These are phyloP conservation scores for Draba incana DNA, from an alignment of 345 rosid species.

Conservation along the genomic window DNA sequence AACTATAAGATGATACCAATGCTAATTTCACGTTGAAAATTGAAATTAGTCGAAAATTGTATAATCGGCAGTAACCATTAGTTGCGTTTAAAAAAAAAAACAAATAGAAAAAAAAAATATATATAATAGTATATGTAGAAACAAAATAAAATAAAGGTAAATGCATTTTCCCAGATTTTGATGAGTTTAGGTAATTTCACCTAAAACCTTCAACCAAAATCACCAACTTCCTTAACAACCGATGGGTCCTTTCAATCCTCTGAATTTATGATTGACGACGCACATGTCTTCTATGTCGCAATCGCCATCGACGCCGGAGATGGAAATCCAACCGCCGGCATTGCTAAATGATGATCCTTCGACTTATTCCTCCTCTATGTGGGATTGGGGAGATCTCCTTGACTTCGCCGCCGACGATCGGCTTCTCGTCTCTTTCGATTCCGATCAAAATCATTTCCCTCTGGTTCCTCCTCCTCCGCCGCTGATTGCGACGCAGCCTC, in stretches of 20 bases:
- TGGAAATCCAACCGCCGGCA: conserved; percentile 50
- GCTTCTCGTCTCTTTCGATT: conserved; percentile 51
- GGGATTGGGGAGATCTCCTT: conserved; percentile 90
- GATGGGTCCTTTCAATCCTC: conserved; percentile 14
- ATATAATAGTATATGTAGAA: too few relatives aligned
- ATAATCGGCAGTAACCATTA: too few relatives aligned
- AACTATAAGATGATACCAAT: too few relatives aligned
- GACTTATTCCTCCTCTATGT: conserved; percentile 48
- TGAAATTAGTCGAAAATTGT: too few relatives aligned
- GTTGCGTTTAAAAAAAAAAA: too few relatives aligned
- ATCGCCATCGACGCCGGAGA: conserved; percentile 35
- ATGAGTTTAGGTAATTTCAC: conserved; percentile 26
- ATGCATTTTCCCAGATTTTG: conserved; percentile 9
- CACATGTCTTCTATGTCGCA: conserved; percentile 40
- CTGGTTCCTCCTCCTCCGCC: conserved; percentile 34
- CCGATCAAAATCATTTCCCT: conserved; percentile 30
- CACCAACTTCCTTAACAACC: conserved; percentile 43
- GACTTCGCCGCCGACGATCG: conserved; percentile 72
- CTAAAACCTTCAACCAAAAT: conserved; percentile 41
- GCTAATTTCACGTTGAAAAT: too few relatives aligned
- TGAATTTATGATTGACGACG: conserved; percentile 18
- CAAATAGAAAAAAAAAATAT: too few relatives aligned
- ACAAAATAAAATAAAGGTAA: background rate
- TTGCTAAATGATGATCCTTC: conserved; percentile 47
- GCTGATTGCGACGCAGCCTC: conserved; percentile 26